phyloP scores from a whole-genome alignment of 2,329 filamentous ascomycete species.

The Xylariaceae sp. region DNA sequence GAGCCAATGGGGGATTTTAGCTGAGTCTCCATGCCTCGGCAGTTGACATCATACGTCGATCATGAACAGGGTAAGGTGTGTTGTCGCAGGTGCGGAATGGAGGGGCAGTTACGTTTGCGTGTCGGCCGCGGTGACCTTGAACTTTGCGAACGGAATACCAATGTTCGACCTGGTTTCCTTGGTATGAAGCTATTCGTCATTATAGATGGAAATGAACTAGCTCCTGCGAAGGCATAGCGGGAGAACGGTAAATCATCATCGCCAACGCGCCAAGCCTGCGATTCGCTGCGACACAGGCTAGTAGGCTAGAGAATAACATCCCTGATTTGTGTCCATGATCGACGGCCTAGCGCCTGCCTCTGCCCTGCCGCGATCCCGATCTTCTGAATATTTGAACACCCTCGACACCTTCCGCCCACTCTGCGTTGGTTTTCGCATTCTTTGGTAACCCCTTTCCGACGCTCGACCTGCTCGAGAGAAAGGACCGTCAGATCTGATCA shows the following conservation, averaged over 20 bases:
- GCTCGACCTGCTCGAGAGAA: background rate
- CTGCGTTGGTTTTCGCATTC: background rate
- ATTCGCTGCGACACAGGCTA: too few species aligned
- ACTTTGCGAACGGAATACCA: too few species aligned
- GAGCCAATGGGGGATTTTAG: conserved; percentile 8
- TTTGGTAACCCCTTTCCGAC: background rate
- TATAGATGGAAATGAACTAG: too few species aligned
- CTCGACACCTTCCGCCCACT: background rate
- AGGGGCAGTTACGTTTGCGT: background rate
- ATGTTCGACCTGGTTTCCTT: too few species aligned
- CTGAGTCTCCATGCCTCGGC: conserved; percentile 13
- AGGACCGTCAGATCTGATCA: background rate
- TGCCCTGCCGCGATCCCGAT: conserved; percentile 4
- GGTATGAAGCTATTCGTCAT: too few species aligned
- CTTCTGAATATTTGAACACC: conserved; percentile 1
- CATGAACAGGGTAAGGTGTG: conserved; percentile 8
- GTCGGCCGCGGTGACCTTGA: too few species aligned
- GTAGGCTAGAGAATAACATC: too few species aligned
- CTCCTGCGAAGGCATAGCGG: too few species aligned
- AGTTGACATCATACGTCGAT: conserved; percentile 17
- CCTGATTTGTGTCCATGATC: conserved; percentile 10
- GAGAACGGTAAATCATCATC: too few species aligned
- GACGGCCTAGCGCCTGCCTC: conserved; percentile 5
- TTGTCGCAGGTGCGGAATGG: background rate
- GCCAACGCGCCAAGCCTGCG: too few species aligned